Evolutionary conservation across 805 yeast species (phyloP), one percentile per base, ranked within the genome.

Genomic region (Cyberlindnera nakhonratchasimensis): DNA sequence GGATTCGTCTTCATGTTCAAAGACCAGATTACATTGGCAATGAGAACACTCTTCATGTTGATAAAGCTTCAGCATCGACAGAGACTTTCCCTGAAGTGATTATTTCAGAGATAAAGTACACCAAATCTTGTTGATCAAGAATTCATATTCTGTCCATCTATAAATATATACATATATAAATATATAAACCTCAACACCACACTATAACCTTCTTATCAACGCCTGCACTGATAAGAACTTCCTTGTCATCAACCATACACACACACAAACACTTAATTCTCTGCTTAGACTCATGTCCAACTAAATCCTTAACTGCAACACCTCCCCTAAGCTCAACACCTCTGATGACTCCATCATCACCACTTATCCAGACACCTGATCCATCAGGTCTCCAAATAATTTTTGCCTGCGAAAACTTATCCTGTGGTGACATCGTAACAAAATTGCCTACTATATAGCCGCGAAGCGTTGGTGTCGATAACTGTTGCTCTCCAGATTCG

Each of bases 1-100:
- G 96, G 96, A 0, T 68, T 87, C 46, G 69, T 87, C 53, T 83
- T 87, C 58, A 84, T 83, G 81, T 83, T 82, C 64, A 85, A 69
- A 32, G 58, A 54, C 37, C 51, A 57, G 32, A 39, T 59, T 61
- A 54, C 51, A 5, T 12, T 45, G 7, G 29, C 43, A 11, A 44
- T 59, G 49, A 61, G 49, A 47, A 48, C 43, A n/a, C 30, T 45
- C 18, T 56, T 42, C 39, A 36, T 56, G 23, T 22, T 57, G 12
- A 28, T 52, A 6, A 49, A 41, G 22, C 32, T 44, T 6, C 48
- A 45, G 28, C 38, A 43, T 13, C 36, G 32, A 7, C 29, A 28
- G 28, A 43, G 32, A 22, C n/a, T n/a, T n/a, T 30, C 33, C 7
- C 11, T 28, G 14, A 28, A 16, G 18, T 28, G 30, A 28, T n/a